Percentiles rank a stretch among this genome's conserved stretches.
Evolutionary conservation across 106 monocot species (phyloP).

Genomic region (Apostasia ramifera): DNA sequence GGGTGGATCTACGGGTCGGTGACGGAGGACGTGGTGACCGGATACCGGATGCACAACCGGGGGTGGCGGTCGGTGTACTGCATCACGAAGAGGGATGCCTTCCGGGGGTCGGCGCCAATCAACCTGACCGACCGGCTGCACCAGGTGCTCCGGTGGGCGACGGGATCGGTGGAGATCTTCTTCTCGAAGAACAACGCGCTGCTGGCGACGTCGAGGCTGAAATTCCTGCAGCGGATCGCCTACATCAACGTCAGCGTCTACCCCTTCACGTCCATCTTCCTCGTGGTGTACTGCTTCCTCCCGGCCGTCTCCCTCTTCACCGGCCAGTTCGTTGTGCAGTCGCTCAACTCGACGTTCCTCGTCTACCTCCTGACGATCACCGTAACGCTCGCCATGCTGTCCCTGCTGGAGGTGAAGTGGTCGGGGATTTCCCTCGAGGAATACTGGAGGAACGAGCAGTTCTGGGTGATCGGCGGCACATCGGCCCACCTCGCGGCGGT

Average conservation of each 20-base stretch:
- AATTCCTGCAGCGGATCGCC: slow-evolving; percentile 78
- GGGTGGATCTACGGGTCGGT: slow-evolving; percentile 96
- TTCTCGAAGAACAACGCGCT: slow-evolving; percentile 81
- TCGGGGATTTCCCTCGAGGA: slow-evolving; percentile 79
- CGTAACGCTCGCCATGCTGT: slow-evolving; percentile 51
- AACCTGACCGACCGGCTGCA: slow-evolving; percentile 90
- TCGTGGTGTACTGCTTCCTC: slow-evolving; percentile 77
- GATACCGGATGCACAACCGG: slow-evolving; percentile 91
- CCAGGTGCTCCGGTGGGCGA: slow-evolving; percentile 73
- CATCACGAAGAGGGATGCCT: slow-evolving; percentile 76
- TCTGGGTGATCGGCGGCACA: slow-evolving; percentile 91
- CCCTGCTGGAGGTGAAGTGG: slow-evolving; percentile 86
- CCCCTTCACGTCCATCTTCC: slow-evolving; percentile 93
- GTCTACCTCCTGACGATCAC: slow-evolving; percentile 80
- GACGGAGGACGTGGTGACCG: slow-evolving; percentile 92
- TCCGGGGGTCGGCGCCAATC: slow-evolving; percentile 81
- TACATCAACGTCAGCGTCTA: slow-evolving; percentile 93
- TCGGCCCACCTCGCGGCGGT: slow-evolving; percentile 87
- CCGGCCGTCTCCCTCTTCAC: slow-evolving; percentile 85
- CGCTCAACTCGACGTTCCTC: slow-evolving; percentile 66
- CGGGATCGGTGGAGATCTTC: slow-evolving; percentile 93
- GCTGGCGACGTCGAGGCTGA: slow-evolving; percentile 48
- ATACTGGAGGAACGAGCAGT: slow-evolving; percentile 91
- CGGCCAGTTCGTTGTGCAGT: slow-evolving; percentile 72
- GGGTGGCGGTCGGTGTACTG: slow-evolving; percentile 82